Conservation (phyloP, 306 rosid species). For the Sicyos baderoa region DNA sequence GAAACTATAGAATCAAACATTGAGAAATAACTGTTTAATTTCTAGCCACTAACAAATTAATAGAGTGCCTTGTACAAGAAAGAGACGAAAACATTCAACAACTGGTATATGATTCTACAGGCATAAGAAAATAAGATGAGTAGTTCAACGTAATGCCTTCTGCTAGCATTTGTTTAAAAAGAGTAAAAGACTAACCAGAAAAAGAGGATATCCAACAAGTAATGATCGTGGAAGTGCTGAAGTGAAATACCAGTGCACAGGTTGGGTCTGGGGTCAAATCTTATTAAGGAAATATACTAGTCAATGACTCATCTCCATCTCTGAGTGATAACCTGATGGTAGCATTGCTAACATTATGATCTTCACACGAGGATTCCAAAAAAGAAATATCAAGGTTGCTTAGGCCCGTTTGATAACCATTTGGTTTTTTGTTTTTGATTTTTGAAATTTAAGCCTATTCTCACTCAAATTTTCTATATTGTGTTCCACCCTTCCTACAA, state of each 20-base stretch:
- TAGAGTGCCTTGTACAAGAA: background rate
- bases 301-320: background rate
- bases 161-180: background rate
- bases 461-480: no score
- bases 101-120: background rate
- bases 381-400: background rate
- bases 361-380: background rate
- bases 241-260: slow-evolving; percentile 87
- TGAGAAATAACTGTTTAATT: background rate
- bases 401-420: no score
- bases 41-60: background rate
- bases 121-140: background rate
- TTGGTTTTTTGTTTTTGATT: no score
- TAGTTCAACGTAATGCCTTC: background rate
- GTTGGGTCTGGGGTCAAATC: slow-evolving; percentile 49
- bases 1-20: background rate
- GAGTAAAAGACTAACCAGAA: slow-evolving; percentile 50
- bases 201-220: slow-evolving; percentile 92
- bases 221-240: slow-evolving; percentile 85
- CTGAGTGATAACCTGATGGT: background rate
- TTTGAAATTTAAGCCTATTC: no score
- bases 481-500: no score
- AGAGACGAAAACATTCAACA: no score
- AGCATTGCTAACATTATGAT: background rate
- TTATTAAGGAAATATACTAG: slow-evolving; percentile 30